Evolutionary conservation across 208 protist genomes (phyloP), one percentile per base, ranked within the genome.

Genomic region (Leishmania tarentolae): DNA sequence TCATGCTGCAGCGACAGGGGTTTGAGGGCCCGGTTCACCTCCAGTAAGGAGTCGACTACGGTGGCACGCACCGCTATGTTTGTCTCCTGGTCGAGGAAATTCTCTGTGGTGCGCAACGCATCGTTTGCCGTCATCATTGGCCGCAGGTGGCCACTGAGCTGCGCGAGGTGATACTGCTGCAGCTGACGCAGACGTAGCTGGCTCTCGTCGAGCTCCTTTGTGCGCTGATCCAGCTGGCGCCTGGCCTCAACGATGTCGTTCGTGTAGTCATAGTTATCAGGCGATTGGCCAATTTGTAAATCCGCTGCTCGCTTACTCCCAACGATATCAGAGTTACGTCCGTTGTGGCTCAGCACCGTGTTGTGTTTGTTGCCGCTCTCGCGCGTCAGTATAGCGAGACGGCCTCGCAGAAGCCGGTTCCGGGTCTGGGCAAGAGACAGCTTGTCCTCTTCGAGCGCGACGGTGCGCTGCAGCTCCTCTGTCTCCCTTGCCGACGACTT

Each of bases 71-170:
- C 88, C 61, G 92, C 92, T 42, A 88, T 87, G 74, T 85, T 93
- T 13, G 88, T 95, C 37, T 95, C 92, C 15, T 78, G 78, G 80
- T 95, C 92, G 11, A 91, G 78, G n/a, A 86, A 86, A 57, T 86
- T 92, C 65, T 87, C 78, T 6, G 87, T 88, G 21, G 87, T 89
- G 83, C 77, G 69, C 40, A 91, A 28, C 28, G 83, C 78, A 50
- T 90, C 81, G 53, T 74, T 66, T 17, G 84, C 74, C 17, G 88
- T 70, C 59, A 84, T 87, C 28, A 89, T 52, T 0, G 88, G 76
- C 53, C 83, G 86, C 50, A 87, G 86, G 40, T 87, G 76, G 0
- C 92, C 92, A 76, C 90, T 91, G 24, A 95, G 85, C 74, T 95
- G 92, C 37, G 82, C 78, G 52, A 95, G 78, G 78, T 93, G 89